These are phyloP conservation scores for Diaporthe vexans DNA, from an alignment of 2,329 filamentous ascomycete species.

Conservation along the genomic window DNA sequence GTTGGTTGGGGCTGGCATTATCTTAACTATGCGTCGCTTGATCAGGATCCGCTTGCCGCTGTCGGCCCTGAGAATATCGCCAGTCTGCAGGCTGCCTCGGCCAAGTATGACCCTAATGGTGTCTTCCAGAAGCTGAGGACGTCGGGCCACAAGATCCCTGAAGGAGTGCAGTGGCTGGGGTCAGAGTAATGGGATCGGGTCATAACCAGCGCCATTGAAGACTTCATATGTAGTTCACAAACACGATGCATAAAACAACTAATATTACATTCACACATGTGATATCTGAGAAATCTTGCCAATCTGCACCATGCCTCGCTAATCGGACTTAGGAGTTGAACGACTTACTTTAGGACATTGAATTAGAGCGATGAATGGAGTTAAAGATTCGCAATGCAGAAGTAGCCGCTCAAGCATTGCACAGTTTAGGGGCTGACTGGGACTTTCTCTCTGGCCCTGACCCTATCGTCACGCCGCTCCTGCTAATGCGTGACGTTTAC, in stretches of 20 bases:
- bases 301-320: accelerated
- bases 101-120: conserved; percentile 11
- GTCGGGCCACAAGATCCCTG: conserved; percentile 24
- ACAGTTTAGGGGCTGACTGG: too few species aligned
- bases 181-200: not conserved
- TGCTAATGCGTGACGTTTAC: accelerated
- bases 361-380: too few species aligned
- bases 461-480: too few species aligned
- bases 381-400: too few species aligned
- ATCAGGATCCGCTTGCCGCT: conserved; percentile 31
- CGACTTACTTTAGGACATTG: too few species aligned
- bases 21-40: conserved; percentile 27
- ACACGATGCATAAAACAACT: not conserved
- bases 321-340: accelerated
- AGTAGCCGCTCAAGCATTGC: too few species aligned
- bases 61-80: conserved; percentile 28
- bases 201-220: not conserved
- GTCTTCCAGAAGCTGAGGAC: conserved; percentile 31
- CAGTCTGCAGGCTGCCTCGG: conserved; percentile 23
- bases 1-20: conserved; percentile 44
- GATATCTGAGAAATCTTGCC: too few species aligned
- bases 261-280: too few species aligned
- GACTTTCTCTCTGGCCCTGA: too few species aligned
- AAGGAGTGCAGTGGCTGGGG: not conserved
- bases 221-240: not conserved